Percentiles rank a stretch among this genome's conserved stretches.
phyloP scores from a whole-genome alignment of 768 basidiomycete genomes.

The Leccinum truebloodii region DNA sequence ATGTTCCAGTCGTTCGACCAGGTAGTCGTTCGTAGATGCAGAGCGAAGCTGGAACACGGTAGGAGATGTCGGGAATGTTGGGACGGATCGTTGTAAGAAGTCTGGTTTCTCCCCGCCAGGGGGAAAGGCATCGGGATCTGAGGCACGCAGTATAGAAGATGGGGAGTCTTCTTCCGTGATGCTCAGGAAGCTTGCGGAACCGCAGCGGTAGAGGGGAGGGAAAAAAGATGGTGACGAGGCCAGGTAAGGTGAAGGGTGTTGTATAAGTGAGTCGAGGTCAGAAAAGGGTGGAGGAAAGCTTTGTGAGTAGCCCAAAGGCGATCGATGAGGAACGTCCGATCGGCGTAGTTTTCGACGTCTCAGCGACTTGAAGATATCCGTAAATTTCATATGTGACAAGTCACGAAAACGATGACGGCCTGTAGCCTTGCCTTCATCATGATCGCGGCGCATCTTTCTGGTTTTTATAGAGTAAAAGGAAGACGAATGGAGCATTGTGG shows the following conservation, averaged over 20 bases:
- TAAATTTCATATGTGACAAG: constrained; percentile 20
- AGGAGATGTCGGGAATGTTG: constrained; percentile 19
- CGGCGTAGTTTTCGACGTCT: constrained; percentile 13
- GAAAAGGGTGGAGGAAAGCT: constrained; percentile 5
- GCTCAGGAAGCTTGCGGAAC: constrained; percentile 9
- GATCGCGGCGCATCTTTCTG: constrained; percentile 13
- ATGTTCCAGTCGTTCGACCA: constrained; percentile 24
- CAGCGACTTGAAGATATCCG: constrained; percentile 24
- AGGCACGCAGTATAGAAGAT: constrained; percentile 18
- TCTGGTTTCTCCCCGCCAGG: background rate
- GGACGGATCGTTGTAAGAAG: background rate
- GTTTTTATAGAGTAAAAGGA: constrained; percentile 15
- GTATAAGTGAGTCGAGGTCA: constrained; percentile 10
- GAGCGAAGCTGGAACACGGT: constrained; percentile 25
- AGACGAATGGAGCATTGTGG: constrained; percentile 10
- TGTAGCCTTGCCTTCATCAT: constrained; percentile 9
- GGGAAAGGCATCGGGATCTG: background rate
- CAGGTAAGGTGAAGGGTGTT: background rate
- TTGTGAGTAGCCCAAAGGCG: constrained; percentile 6
- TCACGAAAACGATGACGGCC: constrained; percentile 18
- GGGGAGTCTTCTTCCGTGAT: constrained; percentile 11
- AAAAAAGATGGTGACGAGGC: background rate
- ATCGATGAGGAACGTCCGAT: constrained; percentile 3
- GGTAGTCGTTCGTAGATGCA: constrained; percentile 13
- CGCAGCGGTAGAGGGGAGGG: constrained; percentile 2